Percentiles rank a stretch among this genome's conserved stretches.
Conservation (phyloP, 2,329 filamentous ascomycete species). For the Trichoderma gracile region DNA sequence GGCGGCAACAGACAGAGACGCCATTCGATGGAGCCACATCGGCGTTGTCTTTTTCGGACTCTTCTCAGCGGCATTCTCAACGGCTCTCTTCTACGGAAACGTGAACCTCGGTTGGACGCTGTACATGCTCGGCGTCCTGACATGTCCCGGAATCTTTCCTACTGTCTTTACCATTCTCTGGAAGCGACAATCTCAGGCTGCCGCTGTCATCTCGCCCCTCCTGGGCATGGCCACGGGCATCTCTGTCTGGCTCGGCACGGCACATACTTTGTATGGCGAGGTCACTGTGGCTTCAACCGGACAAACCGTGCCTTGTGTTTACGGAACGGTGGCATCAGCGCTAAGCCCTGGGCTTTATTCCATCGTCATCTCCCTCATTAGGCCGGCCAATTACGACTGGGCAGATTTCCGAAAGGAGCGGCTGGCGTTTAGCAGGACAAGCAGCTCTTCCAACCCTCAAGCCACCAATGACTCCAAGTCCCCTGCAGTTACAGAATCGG, state of each 20-base stretch:
- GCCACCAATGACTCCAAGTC: constrained; percentile 26
- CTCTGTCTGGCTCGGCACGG: constrained; percentile 54
- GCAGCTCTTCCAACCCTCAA: background rate
- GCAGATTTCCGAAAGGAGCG: constrained; percentile 44
- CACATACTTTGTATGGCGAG: constrained; percentile 48
- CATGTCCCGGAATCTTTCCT: constrained; percentile 55
- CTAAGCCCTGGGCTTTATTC: constrained; percentile 47
- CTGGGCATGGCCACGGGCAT: constrained; percentile 53
- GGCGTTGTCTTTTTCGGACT: constrained; percentile 55
- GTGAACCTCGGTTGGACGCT: constrained; percentile 56
- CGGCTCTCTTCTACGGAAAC: constrained; percentile 54
- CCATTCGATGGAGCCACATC: constrained; percentile 54
- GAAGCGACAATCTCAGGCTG: constrained; percentile 50
- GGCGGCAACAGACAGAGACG: constrained; percentile 47
- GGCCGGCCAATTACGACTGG: constrained; percentile 46
- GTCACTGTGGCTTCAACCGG: constrained; percentile 52
- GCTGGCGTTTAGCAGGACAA: constrained; percentile 39
- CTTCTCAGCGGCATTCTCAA: constrained; percentile 54
- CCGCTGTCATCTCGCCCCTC: constrained; percentile 52
- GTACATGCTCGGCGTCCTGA: constrained; percentile 56
- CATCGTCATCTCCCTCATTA: constrained; percentile 47
- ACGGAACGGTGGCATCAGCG: constrained; percentile 53
- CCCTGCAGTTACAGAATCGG: constrained; percentile 32
- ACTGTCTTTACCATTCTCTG: constrained; percentile 56
- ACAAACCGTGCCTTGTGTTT: constrained; percentile 51